A percentile compares a stretch with the other conserved stretches of the same genome.
These are phyloP conservation scores for Boletus huronensis DNA, from an alignment of 768 basidiomycete genomes.

Conservation along the genomic window DNA sequence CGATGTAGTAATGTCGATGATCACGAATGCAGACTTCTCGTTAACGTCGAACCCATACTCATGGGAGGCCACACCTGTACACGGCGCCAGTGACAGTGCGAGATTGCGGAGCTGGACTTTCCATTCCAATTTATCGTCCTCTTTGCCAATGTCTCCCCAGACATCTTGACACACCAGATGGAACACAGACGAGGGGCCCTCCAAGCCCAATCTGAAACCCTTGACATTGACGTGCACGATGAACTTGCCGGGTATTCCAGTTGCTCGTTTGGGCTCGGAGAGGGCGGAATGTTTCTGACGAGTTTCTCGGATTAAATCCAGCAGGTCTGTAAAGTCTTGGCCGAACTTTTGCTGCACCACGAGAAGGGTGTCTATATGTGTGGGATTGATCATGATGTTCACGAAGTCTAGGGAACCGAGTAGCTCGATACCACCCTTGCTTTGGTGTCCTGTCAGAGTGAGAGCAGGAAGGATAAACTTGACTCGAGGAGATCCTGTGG, in stretches of 20 bases:
- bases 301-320: constrained; percentile 62
- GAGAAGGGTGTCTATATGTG: constrained; percentile 79
- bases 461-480: constrained; percentile 66
- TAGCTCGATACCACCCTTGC: constrained; percentile 42
- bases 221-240: constrained; percentile 61
- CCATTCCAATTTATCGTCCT: constrained; percentile 50
- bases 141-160: constrained; percentile 54
- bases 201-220: constrained; percentile 78
- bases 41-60: constrained; percentile 50
- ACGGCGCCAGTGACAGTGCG: constrained; percentile 78
- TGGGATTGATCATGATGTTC: constrained; percentile 71
- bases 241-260: constrained; percentile 33
- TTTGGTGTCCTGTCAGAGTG: constrained; percentile 60
- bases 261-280: constrained; percentile 6
- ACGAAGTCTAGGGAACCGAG: constrained; percentile 65
- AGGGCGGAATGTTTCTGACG: constrained; percentile 33
- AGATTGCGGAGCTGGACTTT: constrained; percentile 69
- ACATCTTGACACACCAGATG: constrained; percentile 76
- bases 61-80: constrained; percentile 34
- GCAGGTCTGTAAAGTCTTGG: constrained; percentile 80
- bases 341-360: constrained; percentile 87
- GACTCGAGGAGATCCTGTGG: constrained; percentile 45
- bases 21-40: constrained; percentile 78
- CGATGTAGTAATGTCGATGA: constrained; percentile 64
- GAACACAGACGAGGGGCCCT: constrained; percentile 68